phyloP scores from a whole-genome alignment of 176 grass and related monocot genomes.

The Eleusine coracana region DNA sequence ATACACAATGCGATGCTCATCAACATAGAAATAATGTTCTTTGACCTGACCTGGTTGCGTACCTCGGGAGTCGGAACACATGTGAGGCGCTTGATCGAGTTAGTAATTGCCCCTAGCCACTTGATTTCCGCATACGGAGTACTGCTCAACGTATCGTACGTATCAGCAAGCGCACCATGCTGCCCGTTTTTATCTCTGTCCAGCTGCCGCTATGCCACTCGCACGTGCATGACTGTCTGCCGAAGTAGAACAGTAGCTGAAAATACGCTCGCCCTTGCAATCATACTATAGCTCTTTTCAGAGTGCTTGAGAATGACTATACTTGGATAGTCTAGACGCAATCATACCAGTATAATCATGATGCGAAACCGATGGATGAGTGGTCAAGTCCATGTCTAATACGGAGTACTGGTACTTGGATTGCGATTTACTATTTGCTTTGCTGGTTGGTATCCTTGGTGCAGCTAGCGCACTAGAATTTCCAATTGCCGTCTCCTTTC shows the following conservation, averaged over 20 bases:
- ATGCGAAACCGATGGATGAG: not conserved
- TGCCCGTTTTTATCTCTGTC: not conserved
- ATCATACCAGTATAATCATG: not conserved
- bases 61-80: too few relatives aligned
- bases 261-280: not conserved
- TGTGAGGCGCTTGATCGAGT: too few relatives aligned
- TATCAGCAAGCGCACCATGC: not conserved
- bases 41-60: too few relatives aligned
- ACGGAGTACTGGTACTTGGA: not conserved
- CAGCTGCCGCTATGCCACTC: not conserved
- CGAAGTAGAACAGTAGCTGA: not conserved
- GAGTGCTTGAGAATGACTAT: not conserved
- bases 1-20: too few relatives aligned
- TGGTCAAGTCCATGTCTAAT: not conserved
- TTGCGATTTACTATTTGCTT: not conserved
- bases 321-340: not conserved
- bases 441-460: not conserved
- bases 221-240: not conserved
- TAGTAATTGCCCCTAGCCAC: not conserved
- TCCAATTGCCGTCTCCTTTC: not conserved
- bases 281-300: too few relatives aligned
- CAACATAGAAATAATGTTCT: too few relatives aligned
- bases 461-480: not conserved
- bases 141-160: not conserved
- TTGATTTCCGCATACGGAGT: not conserved